A percentile compares a stretch with the other conserved stretches of the same genome.
Evolutionary conservation across 2,329 filamentous ascomycete genomes (phyloP).

Genomic region (Pseudocercospora cruenta): DNA sequence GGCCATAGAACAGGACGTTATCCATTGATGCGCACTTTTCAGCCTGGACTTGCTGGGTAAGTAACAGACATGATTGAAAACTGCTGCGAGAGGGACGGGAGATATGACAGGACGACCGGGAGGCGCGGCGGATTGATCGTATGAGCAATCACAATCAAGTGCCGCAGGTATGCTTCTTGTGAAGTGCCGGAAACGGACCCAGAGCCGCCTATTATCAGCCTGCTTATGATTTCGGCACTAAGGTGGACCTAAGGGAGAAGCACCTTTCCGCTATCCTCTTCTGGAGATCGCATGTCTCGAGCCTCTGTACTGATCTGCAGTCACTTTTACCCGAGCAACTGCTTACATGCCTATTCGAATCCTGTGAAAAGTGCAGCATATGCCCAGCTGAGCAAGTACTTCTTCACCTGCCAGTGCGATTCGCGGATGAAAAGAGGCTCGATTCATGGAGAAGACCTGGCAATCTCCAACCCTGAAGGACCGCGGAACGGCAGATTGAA

Average conservation of each 20-base stretch:
- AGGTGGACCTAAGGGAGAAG: background rate
- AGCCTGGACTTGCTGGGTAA: background rate
- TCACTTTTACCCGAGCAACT: background rate
- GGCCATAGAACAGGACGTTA: constrained; percentile 30
- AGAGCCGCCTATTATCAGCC: background rate
- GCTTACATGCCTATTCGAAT: background rate
- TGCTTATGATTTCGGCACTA: background rate
- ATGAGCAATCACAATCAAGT: constrained; percentile 12
- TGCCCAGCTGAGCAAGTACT: background rate
- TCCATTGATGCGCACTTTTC: constrained; percentile 19
- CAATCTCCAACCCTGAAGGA: background rate
- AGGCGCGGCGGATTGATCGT: constrained; percentile 9
- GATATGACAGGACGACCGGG: background rate
- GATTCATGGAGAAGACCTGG: background rate
- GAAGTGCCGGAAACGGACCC: constrained; percentile 6
- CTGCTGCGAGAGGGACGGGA: background rate
- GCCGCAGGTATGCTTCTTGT: constrained; percentile 7
- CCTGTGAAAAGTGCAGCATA: background rate
- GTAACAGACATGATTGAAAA: background rate
- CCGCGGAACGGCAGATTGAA: background rate
- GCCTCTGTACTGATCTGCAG: background rate
- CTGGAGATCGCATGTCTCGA: background rate
- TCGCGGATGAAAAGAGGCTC: background rate
- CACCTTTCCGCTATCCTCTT: background rate
- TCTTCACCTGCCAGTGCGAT: background rate